These are phyloP conservation scores for Larix kaempferi DNA, from an alignment of 75 land plant species.

Conservation along the genomic window DNA sequence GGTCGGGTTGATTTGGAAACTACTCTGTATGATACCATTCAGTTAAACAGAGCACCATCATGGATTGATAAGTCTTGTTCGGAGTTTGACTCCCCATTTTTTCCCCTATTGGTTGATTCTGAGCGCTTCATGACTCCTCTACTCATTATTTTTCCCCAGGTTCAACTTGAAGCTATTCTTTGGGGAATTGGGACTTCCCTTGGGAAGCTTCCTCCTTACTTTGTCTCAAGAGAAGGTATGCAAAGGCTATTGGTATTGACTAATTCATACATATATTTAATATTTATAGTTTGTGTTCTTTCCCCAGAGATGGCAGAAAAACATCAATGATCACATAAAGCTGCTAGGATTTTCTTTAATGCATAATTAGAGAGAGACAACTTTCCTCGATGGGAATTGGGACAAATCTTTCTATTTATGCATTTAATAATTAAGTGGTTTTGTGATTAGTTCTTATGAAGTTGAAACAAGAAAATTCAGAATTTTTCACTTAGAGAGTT, in stretches of 20 bases:
- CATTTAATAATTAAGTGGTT: too few relatives aligned
- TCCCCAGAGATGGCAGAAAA: not conserved
- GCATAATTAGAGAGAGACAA: too few relatives aligned
- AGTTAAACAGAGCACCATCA: slow-evolving; percentile 61
- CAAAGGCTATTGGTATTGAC: not conserved
- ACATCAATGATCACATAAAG: too few relatives aligned
- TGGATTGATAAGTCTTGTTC: slow-evolving; percentile 82
- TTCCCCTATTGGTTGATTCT: slow-evolving; percentile 29
- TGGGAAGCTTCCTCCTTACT: slow-evolving; percentile 99
- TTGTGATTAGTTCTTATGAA: too few relatives aligned
- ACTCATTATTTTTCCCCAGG: slow-evolving; percentile 65
- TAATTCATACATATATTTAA: not conserved
- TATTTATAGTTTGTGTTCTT: not conserved
- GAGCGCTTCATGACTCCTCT: slow-evolving; percentile 63
- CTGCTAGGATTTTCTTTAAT: too few relatives aligned
- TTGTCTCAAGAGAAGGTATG: slow-evolving; percentile 91
- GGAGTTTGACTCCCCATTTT: slow-evolving; percentile 67
- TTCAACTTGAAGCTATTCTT: slow-evolving; percentile 83
- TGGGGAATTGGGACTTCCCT: slow-evolving; percentile 98
- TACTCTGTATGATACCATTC: slow-evolving; percentile 91
- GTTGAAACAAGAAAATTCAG: too few relatives aligned
- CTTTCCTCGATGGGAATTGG: too few relatives aligned
- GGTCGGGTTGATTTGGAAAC: slow-evolving; percentile 84
- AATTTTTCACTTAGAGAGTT: too few relatives aligned
- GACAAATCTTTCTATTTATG: too few relatives aligned